Conservation (phyloP, 1,284 basidiomycete species). For the Melampsora larici-populina region DNA sequence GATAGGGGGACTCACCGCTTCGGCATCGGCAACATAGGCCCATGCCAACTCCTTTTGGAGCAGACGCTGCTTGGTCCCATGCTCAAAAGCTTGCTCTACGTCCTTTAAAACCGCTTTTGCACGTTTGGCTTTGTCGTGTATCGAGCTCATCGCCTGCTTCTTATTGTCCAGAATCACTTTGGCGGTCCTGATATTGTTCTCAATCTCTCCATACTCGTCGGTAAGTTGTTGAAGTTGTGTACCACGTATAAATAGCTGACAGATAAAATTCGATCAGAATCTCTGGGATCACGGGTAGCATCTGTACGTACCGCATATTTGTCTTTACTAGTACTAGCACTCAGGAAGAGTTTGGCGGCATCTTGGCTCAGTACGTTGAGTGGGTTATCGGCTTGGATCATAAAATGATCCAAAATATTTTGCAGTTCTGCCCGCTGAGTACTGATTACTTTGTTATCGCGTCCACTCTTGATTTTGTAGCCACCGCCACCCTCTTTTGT, state of each 20-base stretch:
- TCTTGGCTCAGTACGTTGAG: constrained; percentile 70
- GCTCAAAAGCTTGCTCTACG: constrained; percentile 68
- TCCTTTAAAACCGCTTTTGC: constrained; percentile 66
- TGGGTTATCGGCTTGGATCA: constrained; percentile 88
- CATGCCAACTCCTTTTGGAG: constrained; percentile 81
- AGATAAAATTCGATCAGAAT: neutral
- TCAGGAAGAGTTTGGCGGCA: constrained; percentile 76
- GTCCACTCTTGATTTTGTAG: constrained; percentile 73
- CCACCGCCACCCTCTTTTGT: constrained; percentile 65
- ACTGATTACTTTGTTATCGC: constrained; percentile 66
- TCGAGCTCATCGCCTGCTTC: constrained; percentile 69
- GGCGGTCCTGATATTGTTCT: constrained; percentile 68
- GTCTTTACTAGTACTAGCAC: constrained; percentile 73
- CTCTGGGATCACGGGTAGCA: neutral
- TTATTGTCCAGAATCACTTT: constrained; percentile 52
- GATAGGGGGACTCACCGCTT: constrained; percentile 4
- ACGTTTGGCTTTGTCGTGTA: constrained; percentile 63
- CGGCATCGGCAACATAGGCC: constrained; percentile 74
- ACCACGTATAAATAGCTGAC: constrained; percentile 86
- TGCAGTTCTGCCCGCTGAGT: constrained; percentile 81
- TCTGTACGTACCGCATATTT: constrained; percentile 74
- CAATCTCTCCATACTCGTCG: constrained; percentile 76
- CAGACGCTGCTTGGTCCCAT: constrained; percentile 65
- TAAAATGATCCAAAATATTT: constrained; percentile 86
- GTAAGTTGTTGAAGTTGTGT: constrained; percentile 85